A percentile compares a stretch with the other conserved stretches of the same genome.
phyloP scores from a whole-genome alignment of 169 alveolate genomes.

The Cryptosporidium ubiquitum region DNA sequence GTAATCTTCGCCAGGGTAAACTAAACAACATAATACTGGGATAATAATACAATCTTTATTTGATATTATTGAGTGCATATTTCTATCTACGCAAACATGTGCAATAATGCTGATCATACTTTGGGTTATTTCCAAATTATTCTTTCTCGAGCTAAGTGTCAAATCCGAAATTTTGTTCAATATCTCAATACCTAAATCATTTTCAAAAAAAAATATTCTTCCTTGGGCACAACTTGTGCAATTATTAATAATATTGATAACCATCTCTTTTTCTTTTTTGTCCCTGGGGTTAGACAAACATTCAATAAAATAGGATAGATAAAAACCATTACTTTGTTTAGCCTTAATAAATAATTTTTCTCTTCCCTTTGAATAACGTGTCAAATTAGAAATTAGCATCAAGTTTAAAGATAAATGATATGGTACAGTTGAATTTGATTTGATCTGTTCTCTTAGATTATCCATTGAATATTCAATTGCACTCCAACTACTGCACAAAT shows the following conservation, averaged over 20 bases:
- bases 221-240: conserved; percentile 48
- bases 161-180: conserved; percentile 23
- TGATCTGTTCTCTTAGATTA: conserved; percentile 54
- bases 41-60: conserved; percentile 11
- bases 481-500: conserved; percentile 19
- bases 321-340: conserved; percentile 13
- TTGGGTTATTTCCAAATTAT: neutral
- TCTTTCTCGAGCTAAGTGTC: neutral
- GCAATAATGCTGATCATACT: conserved; percentile 16
- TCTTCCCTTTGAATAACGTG: conserved; percentile 49
- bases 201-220: conserved; percentile 13
- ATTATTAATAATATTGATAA: conserved; percentile 32
- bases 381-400: conserved; percentile 63
- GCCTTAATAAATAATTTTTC: neutral
- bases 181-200: conserved; percentile 34
- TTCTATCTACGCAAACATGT: conserved; percentile 26
- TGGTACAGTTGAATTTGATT: conserved; percentile 16
- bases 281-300: conserved; percentile 3
- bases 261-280: conserved; percentile 24
- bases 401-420: conserved; percentile 22
- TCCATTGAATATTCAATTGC: conserved; percentile 55
- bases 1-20: conserved; percentile 27
- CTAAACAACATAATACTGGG: conserved; percentile 9
- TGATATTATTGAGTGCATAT: neutral
- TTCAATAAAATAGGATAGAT: conserved; percentile 39